A percentile compares a stretch with the other conserved stretches of the same genome.
Evolutionary conservation across 345 rosid genomes (phyloP).

Genomic region (Euphorbia peplus): DNA sequence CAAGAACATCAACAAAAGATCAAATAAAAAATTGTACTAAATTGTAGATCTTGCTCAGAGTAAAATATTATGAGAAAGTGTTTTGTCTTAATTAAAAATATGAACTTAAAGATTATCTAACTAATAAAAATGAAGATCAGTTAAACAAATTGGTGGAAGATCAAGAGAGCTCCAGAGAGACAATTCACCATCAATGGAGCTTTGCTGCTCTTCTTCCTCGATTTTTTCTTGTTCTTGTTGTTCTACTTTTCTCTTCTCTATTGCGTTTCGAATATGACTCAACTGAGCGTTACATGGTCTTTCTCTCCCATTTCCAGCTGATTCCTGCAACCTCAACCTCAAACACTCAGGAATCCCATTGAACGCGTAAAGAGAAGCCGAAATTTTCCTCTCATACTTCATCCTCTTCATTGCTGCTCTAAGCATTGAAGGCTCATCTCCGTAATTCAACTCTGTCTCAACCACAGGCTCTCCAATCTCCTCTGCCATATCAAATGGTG

Average conservation of each 20-base stretch:
- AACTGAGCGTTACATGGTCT: slow-evolving; percentile 25
- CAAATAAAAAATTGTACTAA: too few species aligned
- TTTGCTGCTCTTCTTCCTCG: slow-evolving; percentile 23
- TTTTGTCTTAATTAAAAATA: not conserved
- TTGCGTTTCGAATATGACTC: slow-evolving; percentile 34
- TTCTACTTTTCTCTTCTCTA: slow-evolving; percentile 17
- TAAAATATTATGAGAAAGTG: too few species aligned
- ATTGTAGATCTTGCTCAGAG: too few species aligned
- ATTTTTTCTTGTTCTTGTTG: slow-evolving; percentile 23
- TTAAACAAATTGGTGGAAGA: slow-evolving; percentile 60
- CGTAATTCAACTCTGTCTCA: slow-evolving; percentile 32
- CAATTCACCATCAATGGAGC: slow-evolving; percentile 39
- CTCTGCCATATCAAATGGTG: slow-evolving; percentile 52
- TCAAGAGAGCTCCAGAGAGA: slow-evolving; percentile 63
- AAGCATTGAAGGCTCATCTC: slow-evolving; percentile 43
- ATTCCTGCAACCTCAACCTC: slow-evolving; percentile 36
- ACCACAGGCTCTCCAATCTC: slow-evolving; percentile 39
- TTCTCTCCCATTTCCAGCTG: slow-evolving; percentile 22
- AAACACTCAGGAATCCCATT: slow-evolving; percentile 58
- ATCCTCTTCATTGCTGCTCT: slow-evolving; percentile 54
- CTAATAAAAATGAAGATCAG: slow-evolving; percentile 17
- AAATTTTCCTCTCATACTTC: slow-evolving; percentile 57
- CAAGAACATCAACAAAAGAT: not conserved
- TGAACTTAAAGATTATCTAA: not conserved
- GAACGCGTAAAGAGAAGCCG: slow-evolving; percentile 64